Evolutionary conservation across 371 early-diverging fungal species (phyloP), one percentile per base, ranked within the genome.

Genomic region (Mucor indicus): DNA sequence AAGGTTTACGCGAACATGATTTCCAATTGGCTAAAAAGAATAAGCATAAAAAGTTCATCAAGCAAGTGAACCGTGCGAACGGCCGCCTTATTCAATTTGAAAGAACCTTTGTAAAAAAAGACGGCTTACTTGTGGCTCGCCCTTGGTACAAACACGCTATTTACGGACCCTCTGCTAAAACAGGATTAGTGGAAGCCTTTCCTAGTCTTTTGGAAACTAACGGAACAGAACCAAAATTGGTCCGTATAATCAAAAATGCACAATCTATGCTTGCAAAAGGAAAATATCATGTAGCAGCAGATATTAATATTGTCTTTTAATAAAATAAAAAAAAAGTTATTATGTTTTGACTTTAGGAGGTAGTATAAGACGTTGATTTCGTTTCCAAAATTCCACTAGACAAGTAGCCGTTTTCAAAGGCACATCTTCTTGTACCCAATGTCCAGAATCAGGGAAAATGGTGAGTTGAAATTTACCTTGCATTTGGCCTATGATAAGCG

Each of bases 381-480:
- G 70, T 55, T 75, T 73, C 85, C 87, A 90, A 58, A 96, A 95
- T 22, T 87, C 86, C 16, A 80, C 47, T 16, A 96, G 50, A 1
- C 81, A 67, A 2, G 48, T 54, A 2, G 91, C 92, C 31, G 90
- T 79, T 38, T 80, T 77, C 1, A 75, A 73, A 0, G 97, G 95
- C 4, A 71, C 77, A 56, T 97, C 97, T 57, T 97, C 97, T 55
- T 95, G 95, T 17, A 97, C 72, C 35, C 80, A 81, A 55, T 97
- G 98, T 4, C 95, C 95, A 10, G 87, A 81, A 8, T 90, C 89
- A 3, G 86, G 88, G 30, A 91, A 78, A 1, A 98, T 76, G 16
- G 79, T 69, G 42, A 96, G 50, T 64, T 98, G 96, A 60, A 95
- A 98, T 65, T 87, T 89, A 37, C 86, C 86, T 50, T 15, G 19